Evolutionary conservation across 331 rosid genomes (phyloP).

Genomic region (Erythrophleum ivorense): DNA sequence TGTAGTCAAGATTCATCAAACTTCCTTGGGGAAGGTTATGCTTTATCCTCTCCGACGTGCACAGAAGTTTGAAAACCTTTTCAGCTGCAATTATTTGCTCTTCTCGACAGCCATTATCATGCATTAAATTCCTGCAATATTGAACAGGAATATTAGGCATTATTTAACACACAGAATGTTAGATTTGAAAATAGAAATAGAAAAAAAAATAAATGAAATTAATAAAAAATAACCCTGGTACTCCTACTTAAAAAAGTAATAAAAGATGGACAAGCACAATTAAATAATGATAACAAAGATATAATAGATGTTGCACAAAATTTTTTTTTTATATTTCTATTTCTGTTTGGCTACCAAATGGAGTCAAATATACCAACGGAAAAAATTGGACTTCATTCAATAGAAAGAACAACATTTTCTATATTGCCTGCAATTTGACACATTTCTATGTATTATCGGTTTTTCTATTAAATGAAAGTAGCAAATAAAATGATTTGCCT

Average conservation of each 20-base stretch:
- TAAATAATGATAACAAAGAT: too few relatives aligned
- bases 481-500: neutral
- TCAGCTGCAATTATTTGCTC: conserved; percentile 72
- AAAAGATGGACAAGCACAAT: too few relatives aligned
- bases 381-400: neutral
- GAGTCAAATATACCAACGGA: conserved; percentile 11
- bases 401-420: neutral
- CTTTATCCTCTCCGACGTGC: conserved; percentile 49
- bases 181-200: too few relatives aligned
- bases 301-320: too few relatives aligned
- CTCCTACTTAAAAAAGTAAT: too few relatives aligned
- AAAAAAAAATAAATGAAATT: too few relatives aligned
- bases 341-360: too few relatives aligned
- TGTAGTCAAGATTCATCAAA: conserved; percentile 35
- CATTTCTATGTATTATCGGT: neutral
- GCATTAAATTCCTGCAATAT: conserved; percentile 64
- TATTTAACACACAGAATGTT: too few relatives aligned
- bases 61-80: conserved; percentile 63
- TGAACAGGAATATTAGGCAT: conserved; percentile 6
- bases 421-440: conserved; percentile 8
- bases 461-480: neutral
- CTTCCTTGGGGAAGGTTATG: conserved; percentile 34
- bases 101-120: conserved; percentile 48
- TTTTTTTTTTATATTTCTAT: too few relatives aligned
- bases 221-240: too few relatives aligned